Evolutionary conservation across 257 asterid genomes (phyloP), one percentile per base, ranked within the genome.

Genomic region (Coffea eugenioides): DNA sequence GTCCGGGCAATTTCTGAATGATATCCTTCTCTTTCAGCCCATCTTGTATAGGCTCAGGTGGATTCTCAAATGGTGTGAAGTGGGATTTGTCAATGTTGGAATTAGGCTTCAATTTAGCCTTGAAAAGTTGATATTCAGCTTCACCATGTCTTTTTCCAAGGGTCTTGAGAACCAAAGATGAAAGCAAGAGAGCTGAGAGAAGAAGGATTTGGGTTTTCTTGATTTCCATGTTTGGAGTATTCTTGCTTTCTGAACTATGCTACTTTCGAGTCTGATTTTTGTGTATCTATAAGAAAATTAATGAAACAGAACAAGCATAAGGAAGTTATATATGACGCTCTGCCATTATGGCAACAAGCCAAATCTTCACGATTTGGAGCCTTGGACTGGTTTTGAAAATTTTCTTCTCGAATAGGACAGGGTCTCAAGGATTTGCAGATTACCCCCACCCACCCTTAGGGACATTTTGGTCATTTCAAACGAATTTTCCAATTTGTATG

Each of bases 1-100:
- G 97, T 0, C 95, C 97, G 0, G 97, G 97, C 78, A 92, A 76
- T 59, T 67, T 81, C 5, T 75, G 86, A 12, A 92, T 92, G 69
- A 85, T 83, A 12, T 94, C 97, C 13, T 77, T 88, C 69, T 91
- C 95, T 77, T 76, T 91, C 82, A 73, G 61, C 57, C 90, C 96
- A 5, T 69, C n/a, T 52, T 89, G 94, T 2, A 4, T 0, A 5
- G 46, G 21, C 61, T 80, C 7, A 8, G 67, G 39, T 77, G 49
- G 41, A 51, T 41, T 74, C 67, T 80, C 51, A 27, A 8, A 83
- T 12, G 81, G 86, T 78, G 87, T 46, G 79, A 87, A 91, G 66
- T 81, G 87, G 61, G 85, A 83, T 39, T 9, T 86, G 64, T 91
- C 97, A 15, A 90, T 84, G 36, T 66, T 39, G 0, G 80, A 76